Base-by-base conservation (phyloP, 495 filamentous ascomycete species). In the Cercophora newfieldiana region DNA sequence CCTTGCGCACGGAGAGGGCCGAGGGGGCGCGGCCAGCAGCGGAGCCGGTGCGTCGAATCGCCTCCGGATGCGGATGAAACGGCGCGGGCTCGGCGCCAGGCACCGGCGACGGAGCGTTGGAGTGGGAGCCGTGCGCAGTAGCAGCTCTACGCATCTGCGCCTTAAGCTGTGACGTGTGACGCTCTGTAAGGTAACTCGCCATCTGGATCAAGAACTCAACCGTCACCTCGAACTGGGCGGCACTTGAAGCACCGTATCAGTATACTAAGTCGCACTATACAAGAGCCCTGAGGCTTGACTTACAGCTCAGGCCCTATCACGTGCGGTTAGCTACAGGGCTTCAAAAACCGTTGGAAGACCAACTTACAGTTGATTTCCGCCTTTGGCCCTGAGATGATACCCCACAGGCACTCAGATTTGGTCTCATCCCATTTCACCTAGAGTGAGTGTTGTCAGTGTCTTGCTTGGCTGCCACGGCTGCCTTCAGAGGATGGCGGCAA, bases 131-230 rank as follows among this genome's bases (percentile, higher is more conserved):
- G 81, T 83, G 19, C 14, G 76, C 69, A 2, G 76, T 75, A 3
- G 80, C 72, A 3, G 90, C 88, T 77, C 89, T 94, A 57, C 89
- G 86, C 86, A 99, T 93, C 79, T 97, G 94, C 7, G 91, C 92
- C 68, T 91, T 87, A 37, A 97, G 90, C 74, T 97, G 90, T 0
- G 90, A 89, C 7, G 96, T 82, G 76, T 98, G 92, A 50, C 90
- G 87, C 78, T 99, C 93, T 71, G 96, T 96, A 1, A 97, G 88
- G 89, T 93, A 97, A 78, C 92, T 92, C 66, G 92, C 92, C 75
- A 98, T 92, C 74, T 97, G 94, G 5, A 97, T 87, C 7, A 99
- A 81, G 74, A 98, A 99, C 25, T 93, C 85, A 26, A 93, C 85
- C 14, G 91, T 89, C 44, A 97, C 95, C 49, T 81, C 73, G 69